phyloP scores from a whole-genome alignment of 306 rosid genomes.

The Comarum palustre region DNA sequence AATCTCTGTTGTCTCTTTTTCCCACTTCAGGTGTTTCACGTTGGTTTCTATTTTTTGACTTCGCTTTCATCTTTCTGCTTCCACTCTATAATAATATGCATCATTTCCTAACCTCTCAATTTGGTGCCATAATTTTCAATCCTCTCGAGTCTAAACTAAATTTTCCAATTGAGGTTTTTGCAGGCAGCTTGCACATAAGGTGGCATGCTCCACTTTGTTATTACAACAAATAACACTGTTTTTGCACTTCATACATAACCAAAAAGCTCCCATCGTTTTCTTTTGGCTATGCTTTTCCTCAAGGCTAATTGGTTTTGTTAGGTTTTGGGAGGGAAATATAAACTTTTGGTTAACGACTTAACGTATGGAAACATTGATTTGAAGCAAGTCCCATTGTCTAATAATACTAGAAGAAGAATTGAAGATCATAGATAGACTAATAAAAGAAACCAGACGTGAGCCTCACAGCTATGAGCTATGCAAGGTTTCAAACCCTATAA shows the following conservation, averaged over 20 bases:
- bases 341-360: no score
- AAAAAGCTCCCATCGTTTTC: neutral
- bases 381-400: neutral
- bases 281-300: neutral
- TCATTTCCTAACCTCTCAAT: slow-evolving; percentile 16
- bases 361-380: neutral
- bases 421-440: neutral
- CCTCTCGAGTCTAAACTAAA: slow-evolving; percentile 8
- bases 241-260: neutral
- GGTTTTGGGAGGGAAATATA: no score
- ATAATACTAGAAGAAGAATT: neutral
- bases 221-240: slow-evolving; percentile 30
- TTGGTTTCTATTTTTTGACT: slow-evolving; percentile 13
- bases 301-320: neutral
- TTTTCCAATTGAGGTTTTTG: slow-evolving; percentile 10
- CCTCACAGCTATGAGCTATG: no score
- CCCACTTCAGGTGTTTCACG: slow-evolving; percentile 47
- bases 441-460: no score
- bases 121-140: slow-evolving; percentile 7
- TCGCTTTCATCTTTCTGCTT: slow-evolving; percentile 6
- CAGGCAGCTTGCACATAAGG: slow-evolving; percentile 43
- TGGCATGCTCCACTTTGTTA: slow-evolving; percentile 54
- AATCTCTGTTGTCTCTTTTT: slow-evolving; percentile 32
- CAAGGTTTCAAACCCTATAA: no score
- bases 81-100: slow-evolving; percentile 19